phyloP scores from a whole-genome alignment of 75 land plant species.

The Cryptomeria japonica region DNA sequence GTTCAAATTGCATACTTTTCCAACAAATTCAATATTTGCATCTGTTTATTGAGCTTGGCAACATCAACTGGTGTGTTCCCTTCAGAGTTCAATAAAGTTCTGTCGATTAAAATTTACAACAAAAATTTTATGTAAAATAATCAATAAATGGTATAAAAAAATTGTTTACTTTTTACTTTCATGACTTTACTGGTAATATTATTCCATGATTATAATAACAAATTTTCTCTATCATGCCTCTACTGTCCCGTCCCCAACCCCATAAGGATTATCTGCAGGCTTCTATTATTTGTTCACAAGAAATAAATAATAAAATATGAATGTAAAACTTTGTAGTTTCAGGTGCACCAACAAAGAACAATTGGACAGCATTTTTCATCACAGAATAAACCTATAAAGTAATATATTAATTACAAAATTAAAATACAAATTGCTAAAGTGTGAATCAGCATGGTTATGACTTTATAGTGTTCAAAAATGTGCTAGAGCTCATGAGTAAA shows the following conservation, averaged over 20 bases:
- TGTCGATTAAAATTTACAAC: background rate
- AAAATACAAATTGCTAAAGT: too few species aligned
- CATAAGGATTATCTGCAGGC: background rate
- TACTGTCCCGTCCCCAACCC: background rate
- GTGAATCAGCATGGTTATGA: background rate
- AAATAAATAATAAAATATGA: background rate
- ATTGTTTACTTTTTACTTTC: background rate
- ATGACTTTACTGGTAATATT: background rate
- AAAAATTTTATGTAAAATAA: background rate
- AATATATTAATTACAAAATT: too few species aligned
- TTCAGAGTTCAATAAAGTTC: background rate
- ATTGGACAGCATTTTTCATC: background rate
- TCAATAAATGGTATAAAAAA: background rate
- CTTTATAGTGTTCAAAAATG: background rate
- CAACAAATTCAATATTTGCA: background rate
- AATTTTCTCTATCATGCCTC: background rate
- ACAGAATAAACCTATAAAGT: background rate
- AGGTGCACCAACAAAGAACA: background rate
- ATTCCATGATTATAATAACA: too few species aligned
- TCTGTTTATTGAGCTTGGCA: slow-evolving; percentile 4
- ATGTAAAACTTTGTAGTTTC: background rate
- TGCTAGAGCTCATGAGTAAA: background rate
- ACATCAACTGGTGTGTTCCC: slow-evolving; percentile 4
- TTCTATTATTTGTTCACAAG: background rate
- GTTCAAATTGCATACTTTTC: background rate